Evolutionary conservation across 1,284 basidiomycete genomes (phyloP).

Genomic region (Gastroboletus turbinatus): DNA sequence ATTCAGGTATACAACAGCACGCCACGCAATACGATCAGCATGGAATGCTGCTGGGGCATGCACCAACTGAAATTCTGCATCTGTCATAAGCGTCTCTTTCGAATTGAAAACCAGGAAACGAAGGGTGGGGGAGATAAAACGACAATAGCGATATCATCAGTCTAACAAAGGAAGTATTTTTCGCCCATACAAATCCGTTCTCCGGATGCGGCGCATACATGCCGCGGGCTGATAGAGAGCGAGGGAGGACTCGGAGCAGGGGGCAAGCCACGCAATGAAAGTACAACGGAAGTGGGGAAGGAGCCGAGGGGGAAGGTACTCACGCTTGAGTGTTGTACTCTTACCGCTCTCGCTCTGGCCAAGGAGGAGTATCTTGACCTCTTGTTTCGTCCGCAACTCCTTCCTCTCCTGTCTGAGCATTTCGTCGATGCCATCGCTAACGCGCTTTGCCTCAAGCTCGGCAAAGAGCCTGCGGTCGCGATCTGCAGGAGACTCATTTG

Average conservation of each 20-base stretch:
- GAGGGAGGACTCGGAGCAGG: background rate
- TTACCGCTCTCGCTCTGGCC: slow-evolving; percentile 84
- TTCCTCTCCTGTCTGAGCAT: slow-evolving; percentile 64
- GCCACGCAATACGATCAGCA: slow-evolving; percentile 78
- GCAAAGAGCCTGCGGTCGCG: slow-evolving; percentile 58
- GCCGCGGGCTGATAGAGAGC: background rate
- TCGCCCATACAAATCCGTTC: background rate
- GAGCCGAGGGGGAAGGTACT: slow-evolving; percentile 39
- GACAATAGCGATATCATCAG: background rate
- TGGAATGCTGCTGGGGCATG: slow-evolving; percentile 72
- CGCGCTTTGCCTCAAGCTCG: slow-evolving; percentile 67
- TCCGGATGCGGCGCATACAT: background rate
- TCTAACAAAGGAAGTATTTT: slow-evolving; percentile 8
- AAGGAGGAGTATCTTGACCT: slow-evolving; percentile 73
- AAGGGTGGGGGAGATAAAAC: slow-evolving; percentile 1
- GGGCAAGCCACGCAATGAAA: background rate
- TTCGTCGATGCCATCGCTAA: slow-evolving; percentile 76
- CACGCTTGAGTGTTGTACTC: slow-evolving; percentile 81
- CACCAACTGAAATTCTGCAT: slow-evolving; percentile 75
- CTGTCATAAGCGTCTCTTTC: slow-evolving; percentile 13
- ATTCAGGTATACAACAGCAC: slow-evolving; percentile 82
- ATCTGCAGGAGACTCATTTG: slow-evolving; percentile 64
- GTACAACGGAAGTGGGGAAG: slow-evolving; percentile 6
- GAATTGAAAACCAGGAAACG: background rate
- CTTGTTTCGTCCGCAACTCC: slow-evolving; percentile 55